Conservation (phyloP, 2,329 filamentous ascomycete genomes). For the Tolypocladium endophyticum region DNA sequence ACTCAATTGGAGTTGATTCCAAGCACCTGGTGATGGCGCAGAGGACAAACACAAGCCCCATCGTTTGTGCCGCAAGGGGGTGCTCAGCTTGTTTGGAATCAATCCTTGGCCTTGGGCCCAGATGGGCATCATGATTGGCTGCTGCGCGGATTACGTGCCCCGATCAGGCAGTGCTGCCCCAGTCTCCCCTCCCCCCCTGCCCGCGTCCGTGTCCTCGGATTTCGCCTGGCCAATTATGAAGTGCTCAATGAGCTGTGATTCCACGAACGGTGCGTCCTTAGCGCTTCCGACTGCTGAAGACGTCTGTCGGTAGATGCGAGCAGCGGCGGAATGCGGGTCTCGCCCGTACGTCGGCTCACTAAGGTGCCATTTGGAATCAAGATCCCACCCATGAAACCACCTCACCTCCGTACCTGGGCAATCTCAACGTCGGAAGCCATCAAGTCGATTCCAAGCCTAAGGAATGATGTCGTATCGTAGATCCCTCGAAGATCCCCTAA, state of each 20-base stretch:
- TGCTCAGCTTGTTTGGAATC: not conserved
- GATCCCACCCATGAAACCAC: not conserved
- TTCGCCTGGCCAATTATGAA: not conserved
- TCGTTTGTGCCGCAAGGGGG: not conserved
- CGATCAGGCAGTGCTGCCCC: not conserved
- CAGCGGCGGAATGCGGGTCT: not conserved
- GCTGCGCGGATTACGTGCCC: not conserved
- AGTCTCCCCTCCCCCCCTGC: not conserved
- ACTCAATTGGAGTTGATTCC: not conserved
- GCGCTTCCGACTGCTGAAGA: not conserved
- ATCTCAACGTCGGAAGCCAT: not conserved
- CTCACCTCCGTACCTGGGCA: not conserved
- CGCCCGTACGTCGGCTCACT: not conserved
- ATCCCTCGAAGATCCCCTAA: not conserved
- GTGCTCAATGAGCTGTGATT: not conserved
- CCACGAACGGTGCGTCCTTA: not conserved
- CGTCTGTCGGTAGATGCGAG: not conserved
- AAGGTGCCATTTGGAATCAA: not conserved
- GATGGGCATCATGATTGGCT: not conserved
- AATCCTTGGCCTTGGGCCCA: not conserved
- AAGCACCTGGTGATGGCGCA: no score
- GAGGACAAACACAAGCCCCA: not conserved
- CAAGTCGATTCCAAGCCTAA: not conserved
- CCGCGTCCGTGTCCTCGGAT: not conserved
- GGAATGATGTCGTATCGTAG: not conserved